Evolutionary conservation across 106 monocot genomes (phyloP).

Genomic region (Dendrobium chrysotoxum): DNA sequence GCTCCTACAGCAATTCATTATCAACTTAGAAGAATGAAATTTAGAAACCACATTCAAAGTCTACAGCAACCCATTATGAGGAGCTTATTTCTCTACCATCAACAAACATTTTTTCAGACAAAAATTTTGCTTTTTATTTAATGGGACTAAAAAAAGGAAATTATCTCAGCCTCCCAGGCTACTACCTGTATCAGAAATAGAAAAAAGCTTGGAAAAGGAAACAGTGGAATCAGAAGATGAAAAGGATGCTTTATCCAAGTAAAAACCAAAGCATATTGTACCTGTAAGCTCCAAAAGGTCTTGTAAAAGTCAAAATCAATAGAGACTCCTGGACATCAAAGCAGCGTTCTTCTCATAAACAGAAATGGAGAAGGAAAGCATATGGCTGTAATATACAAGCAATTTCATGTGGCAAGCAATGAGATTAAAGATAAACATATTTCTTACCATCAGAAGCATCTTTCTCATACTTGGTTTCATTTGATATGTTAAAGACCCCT

Average conservation of each 20-base stretch:
- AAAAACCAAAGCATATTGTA: constrained; percentile 5
- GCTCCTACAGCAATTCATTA: neutral
- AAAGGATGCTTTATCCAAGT: neutral
- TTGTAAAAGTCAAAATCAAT: constrained; percentile 99
- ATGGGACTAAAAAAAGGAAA: neutral
- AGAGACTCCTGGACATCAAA: constrained; percentile 57
- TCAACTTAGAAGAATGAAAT: neutral
- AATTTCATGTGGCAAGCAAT: neutral
- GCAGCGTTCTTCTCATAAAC: neutral
- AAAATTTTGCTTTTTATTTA: neutral
- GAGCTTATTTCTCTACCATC: neutral
- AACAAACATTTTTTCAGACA: neutral
- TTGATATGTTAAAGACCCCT: constrained; percentile 93
- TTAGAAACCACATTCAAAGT: neutral
- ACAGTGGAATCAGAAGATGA: neutral
- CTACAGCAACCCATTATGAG: neutral
- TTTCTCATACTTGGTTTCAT: constrained; percentile 95
- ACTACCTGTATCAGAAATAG: neutral
- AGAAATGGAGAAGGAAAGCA: neutral
- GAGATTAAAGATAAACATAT: neutral
- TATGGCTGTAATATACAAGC: neutral
- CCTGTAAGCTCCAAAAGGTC: constrained; percentile 99
- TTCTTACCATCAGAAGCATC: constrained; percentile 78
- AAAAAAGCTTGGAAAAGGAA: neutral
- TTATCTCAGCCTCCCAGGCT: neutral